Evolutionary conservation across 2,329 filamentous ascomycete genomes (phyloP).

Genomic region (Camptophora hylomeconis): DNA sequence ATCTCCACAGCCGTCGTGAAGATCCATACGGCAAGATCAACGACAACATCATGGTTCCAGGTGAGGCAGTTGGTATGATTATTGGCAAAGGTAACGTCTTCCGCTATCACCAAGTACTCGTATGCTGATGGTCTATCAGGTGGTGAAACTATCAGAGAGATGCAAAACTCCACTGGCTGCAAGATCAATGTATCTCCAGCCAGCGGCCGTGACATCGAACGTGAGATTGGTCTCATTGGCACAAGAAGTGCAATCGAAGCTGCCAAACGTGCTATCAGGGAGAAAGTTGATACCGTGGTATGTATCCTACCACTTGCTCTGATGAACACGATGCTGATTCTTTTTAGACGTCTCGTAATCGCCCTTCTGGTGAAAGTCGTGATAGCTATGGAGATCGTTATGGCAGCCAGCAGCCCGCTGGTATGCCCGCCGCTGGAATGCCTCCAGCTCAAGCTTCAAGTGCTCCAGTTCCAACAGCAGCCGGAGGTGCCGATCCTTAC

Average conservation of each 20-base stretch:
- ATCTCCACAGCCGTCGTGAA: constrained; percentile 28
- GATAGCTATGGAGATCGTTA: constrained; percentile 21
- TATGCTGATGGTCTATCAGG: constrained; percentile 29
- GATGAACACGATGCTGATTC: constrained; percentile 13
- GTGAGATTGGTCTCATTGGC: constrained; percentile 78
- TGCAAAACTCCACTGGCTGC: constrained; percentile 77
- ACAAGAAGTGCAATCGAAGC: constrained; percentile 61
- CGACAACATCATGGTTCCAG: constrained; percentile 73
- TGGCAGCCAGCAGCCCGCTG: constrained; percentile 24
- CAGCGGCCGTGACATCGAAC: constrained; percentile 63
- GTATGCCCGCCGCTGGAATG: constrained; percentile 16
- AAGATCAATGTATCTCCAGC: constrained; percentile 89
- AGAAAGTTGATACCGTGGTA: constrained; percentile 84
- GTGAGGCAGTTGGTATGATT: constrained; percentile 90
- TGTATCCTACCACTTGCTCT: constrained; percentile 25
- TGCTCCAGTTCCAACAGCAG: constrained; percentile 29
- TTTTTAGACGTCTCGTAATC: constrained; percentile 34
- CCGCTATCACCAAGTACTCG: no score
- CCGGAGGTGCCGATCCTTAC: constrained; percentile 53
- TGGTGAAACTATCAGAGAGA: constrained; percentile 86
- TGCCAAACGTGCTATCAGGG: constrained; percentile 75
- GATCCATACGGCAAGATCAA: constrained; percentile 47
- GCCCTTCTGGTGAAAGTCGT: constrained; percentile 26
- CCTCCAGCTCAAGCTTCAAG: constrained; percentile 33
- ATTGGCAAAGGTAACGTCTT: constrained; percentile 63